Base-by-base conservation (phyloP, 345 rosid species). In the Zanthoxylum bungeanum region DNA sequence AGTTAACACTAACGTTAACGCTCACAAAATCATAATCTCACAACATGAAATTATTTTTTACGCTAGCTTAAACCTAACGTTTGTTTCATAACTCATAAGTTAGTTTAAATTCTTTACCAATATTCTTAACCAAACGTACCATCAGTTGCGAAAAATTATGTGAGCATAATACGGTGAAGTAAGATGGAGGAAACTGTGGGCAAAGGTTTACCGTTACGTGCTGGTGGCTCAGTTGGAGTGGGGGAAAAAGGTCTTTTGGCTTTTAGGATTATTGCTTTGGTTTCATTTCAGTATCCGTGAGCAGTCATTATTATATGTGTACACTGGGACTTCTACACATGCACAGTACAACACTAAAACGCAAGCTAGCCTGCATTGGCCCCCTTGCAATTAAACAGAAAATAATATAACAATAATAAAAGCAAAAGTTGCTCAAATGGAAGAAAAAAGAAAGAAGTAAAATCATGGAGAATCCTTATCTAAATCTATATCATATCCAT, bases 181-280 rank as follows among this genome's bases (percentile, higher is more conserved):
- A 17, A 60, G 42, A 42, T 7, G 44, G 39, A 24, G 40, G 31
- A 19, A 7, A 8, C 46, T 27, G 39, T 10, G 27, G 64, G 25
- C 7, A 3, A 7, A 19, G 16, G 1, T 8, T 10, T 30, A 39
- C 36, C 9, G 57, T 14, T 6, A 28, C 10, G 11, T 60, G 46
- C 44, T 60, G 64, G 64, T 34, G 42, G 5, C 19, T 60, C 64
- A 60, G 27, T 60, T 34, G 64, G 34, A 34, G 5, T 60, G 64
- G 34, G 17, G 61, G 61, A 22, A 21, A 34, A 60, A 34, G n/a
- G 44, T n/a, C 7, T 7, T 2, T 17, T 7, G 27, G 6, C 64
- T 28, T 56, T 28, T 9, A 2, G 33, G 60, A 14, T 4, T 33
- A 12, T 56, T 27, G n/a, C 36, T 56, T 10, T 56, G 60, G 25